These are phyloP conservation scores for Zangia roseola DNA, from an alignment of 768 basidiomycete genomes.

Conservation along the genomic window DNA sequence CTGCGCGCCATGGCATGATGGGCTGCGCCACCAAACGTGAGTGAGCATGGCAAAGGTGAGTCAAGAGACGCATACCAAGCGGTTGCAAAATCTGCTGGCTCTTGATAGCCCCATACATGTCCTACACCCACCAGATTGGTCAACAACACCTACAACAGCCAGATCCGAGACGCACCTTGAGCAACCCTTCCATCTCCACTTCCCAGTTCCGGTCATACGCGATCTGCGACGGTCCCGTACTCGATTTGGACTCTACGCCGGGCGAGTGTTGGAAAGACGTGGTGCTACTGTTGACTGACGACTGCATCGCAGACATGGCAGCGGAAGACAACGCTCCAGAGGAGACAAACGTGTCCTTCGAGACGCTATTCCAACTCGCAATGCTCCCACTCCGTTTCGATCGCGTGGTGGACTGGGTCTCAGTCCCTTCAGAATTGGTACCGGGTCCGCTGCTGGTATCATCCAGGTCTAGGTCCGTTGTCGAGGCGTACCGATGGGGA, in stretches of 20 bases:
- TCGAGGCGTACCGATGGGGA: constrained; percentile 52
- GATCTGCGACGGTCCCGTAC: constrained; percentile 33
- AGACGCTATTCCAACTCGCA: constrained; percentile 80
- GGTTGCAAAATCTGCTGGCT: constrained; percentile 89
- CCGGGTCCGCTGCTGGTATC: constrained; percentile 62
- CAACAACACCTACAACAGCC: neutral
- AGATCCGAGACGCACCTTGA: constrained; percentile 57
- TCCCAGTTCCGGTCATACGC: constrained; percentile 77
- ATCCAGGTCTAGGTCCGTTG: constrained; percentile 63
- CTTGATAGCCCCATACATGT: constrained; percentile 94
- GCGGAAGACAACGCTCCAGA: constrained; percentile 36
- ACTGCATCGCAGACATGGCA: constrained; percentile 33
- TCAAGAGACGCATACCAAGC: constrained; percentile 41
- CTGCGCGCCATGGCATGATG: constrained; percentile 53
- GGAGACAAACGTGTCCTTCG: constrained; percentile 54
- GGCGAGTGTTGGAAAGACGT: constrained; percentile 60
- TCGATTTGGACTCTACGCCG: constrained; percentile 37
- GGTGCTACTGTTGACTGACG: constrained; percentile 57
- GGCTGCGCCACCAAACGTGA: constrained; percentile 52
- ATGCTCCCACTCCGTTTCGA: constrained; percentile 82
- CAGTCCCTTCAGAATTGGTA: constrained; percentile 56
- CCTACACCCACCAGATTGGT: constrained; percentile 43
- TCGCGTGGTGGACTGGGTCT: constrained; percentile 43
- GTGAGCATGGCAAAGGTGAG: constrained; percentile 54
- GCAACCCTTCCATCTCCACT: constrained; percentile 75